phyloP scores from a whole-genome alignment of 805 yeast genomes.

The Zygoascus tannicola region DNA sequence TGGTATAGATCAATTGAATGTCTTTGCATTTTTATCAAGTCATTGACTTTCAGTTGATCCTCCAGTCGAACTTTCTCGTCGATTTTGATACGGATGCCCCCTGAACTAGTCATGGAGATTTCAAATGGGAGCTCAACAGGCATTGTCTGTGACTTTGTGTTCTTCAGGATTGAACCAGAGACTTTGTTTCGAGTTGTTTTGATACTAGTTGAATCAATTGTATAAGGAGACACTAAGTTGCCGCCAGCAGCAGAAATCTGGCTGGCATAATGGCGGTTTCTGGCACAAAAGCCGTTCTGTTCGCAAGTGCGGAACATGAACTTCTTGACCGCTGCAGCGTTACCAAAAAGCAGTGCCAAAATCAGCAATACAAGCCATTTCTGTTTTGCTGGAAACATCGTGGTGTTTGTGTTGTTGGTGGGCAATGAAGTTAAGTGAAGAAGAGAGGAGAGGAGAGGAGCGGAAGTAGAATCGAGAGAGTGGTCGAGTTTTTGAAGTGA shows the following conservation, averaged over 20 bases:
- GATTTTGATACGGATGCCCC: constrained; percentile 50
- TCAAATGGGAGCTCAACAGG: constrained; percentile 44
- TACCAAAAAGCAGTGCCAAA: constrained; percentile 1
- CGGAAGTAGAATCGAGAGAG: too few relatives aligned
- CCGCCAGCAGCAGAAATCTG: constrained; percentile 24
- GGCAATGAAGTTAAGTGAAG: too few relatives aligned
- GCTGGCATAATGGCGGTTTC: constrained; percentile 63
- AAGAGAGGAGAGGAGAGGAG: too few relatives aligned
- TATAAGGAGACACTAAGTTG: constrained; percentile 23
- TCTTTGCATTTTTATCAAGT: constrained; percentile 31
- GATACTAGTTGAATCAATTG: constrained; percentile 28
- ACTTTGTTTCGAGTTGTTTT: constrained; percentile 22
- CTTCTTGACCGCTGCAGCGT: constrained; percentile 13
- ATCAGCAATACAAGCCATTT: constrained; percentile 2
- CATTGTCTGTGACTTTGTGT: constrained; percentile 8
- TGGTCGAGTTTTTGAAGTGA: too few relatives aligned
- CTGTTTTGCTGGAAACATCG: too few relatives aligned
- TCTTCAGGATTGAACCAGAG: constrained; percentile 28
- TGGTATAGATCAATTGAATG: constrained; percentile 56
- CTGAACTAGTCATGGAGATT: constrained; percentile 44
- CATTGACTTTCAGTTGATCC: constrained; percentile 21
- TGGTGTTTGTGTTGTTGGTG: too few relatives aligned
- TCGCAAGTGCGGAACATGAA: constrained; percentile 58
- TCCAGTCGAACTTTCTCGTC: constrained; percentile 49
- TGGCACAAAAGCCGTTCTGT: constrained; percentile 72